Base-by-base conservation (phyloP, 805 yeast species). In the Schizosaccharomyces octosporus region DNA sequence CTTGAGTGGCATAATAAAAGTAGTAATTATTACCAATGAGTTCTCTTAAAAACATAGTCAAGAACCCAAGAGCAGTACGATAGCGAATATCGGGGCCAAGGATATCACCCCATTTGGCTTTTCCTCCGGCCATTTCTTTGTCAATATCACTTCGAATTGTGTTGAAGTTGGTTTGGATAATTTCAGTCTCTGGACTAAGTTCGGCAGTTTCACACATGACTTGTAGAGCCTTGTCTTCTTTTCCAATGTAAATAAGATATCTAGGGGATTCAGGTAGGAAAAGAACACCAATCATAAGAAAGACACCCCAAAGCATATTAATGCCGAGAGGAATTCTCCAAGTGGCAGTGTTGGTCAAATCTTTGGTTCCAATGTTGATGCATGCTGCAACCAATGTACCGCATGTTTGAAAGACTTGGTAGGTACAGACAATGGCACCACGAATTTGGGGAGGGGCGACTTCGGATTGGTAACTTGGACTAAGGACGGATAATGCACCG, bases 251-350 rank as follows among this genome's bases (percentile, higher is more conserved):
- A 39, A 86, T 82, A 64, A 72, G 78, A 72, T 72, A 86, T 66
- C 95, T 76, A 43, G 95, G 94, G 57, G 85, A 76, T 68, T 85
- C 94, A 24, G 94, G 89, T 59, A 85, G 73, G 66, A 81, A 75
- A 60, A 78, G 68, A 72, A 85, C 74, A 39, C 93, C 94, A n/a
- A 71, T 64, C 60, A 75, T 74, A 59, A 86, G 75, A 32, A 82
- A 68, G 1, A 79, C 64, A 24, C 87, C 81, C 83, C 88, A 86
- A 5, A 79, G 66, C 66, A 84, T 78, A 72, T 85, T 89, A 42
- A 85, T 66, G 17, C 80, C 84, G 61, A 82, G 75, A 9, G 87
- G 87, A 48, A 82, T 77, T 65, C 84, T 72, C 77, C 83, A 83
- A 19, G 80, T 73, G 15, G 80, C 84, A 17, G 80, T 72, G 63